phyloP scores from a whole-genome alignment of 768 basidiomycete species.

The Tricholoma saponaceum region DNA sequence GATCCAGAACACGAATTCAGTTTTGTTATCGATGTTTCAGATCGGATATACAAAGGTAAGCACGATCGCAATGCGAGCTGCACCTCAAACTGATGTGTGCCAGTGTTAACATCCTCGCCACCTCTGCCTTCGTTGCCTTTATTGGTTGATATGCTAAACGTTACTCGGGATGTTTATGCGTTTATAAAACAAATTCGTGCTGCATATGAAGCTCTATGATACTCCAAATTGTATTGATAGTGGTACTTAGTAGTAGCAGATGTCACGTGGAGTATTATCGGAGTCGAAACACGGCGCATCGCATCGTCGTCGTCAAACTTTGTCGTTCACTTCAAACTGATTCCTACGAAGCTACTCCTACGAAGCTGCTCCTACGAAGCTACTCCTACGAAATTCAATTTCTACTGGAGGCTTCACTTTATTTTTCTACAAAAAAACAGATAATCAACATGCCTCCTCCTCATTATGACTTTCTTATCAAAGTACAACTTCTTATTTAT shows the following conservation, averaged over 20 bases:
- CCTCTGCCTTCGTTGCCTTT: conserved; percentile 62
- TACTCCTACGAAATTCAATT: background rate
- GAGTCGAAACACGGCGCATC: background rate
- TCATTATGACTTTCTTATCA: conserved; percentile 37
- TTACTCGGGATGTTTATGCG: conserved; percentile 59
- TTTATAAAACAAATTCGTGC: conserved; percentile 69
- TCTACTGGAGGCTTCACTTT: background rate
- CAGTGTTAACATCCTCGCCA: conserved; percentile 82
- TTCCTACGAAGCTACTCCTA: too few relatives aligned
- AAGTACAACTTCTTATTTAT: conserved; percentile 39
- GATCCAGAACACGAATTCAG: conserved; percentile 63
- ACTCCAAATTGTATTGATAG: too few relatives aligned
- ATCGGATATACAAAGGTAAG: conserved; percentile 60
- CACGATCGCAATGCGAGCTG: background rate
- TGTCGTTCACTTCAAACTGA: too few relatives aligned
- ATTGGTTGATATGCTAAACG: conserved; percentile 68
- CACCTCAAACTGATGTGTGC: background rate
- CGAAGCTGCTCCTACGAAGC: too few relatives aligned
- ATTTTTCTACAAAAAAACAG: background rate
- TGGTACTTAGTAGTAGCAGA: too few relatives aligned
- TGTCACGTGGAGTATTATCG: background rate
- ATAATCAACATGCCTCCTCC: conserved; percentile 1
- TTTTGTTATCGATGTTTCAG: conserved; percentile 72
- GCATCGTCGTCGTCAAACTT: background rate
- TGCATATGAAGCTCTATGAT: conserved; percentile 45